These are phyloP conservation scores for Spinacia oleracea DNA, from an alignment of 179 eudicot species.

Conservation along the genomic window DNA sequence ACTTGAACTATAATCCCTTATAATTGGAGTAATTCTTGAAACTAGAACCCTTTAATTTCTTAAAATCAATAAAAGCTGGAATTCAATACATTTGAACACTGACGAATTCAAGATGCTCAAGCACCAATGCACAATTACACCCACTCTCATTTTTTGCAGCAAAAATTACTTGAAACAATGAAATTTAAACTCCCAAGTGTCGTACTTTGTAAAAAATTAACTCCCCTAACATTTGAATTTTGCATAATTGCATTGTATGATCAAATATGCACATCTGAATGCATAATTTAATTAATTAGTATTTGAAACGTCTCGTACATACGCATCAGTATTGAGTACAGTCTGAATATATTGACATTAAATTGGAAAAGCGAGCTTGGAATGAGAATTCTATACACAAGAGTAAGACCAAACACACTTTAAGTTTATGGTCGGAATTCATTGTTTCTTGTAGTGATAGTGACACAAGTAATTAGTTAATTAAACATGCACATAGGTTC, in stretches of 20 bases:
- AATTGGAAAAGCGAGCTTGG: neutral
- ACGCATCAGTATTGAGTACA: too few species aligned
- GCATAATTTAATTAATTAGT: too few species aligned
- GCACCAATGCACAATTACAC: too few species aligned
- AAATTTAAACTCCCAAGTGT: neutral
- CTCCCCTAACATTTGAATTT: neutral
- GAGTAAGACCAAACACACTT: too few species aligned
- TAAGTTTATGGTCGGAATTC: neutral
- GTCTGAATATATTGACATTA: neutral
- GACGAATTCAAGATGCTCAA: too few species aligned
- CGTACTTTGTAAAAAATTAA: too few species aligned
- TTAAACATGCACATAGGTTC: conserved; percentile 17
- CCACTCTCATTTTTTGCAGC: neutral
- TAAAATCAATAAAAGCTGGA: neutral
- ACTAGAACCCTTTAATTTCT: neutral
- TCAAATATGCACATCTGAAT: too few species aligned
- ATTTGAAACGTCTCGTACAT: too few species aligned
- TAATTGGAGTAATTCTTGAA: too few species aligned
- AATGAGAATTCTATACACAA: neutral
- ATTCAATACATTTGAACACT: neutral
- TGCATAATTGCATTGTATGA: neutral
- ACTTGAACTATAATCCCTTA: too few species aligned
- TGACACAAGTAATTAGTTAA: neutral
- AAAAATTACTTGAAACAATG: too few species aligned
- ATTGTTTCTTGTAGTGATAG: neutral